These are phyloP conservation scores for Alnus rubra DNA, from an alignment of 306 rosid genomes.

Conservation along the genomic window DNA sequence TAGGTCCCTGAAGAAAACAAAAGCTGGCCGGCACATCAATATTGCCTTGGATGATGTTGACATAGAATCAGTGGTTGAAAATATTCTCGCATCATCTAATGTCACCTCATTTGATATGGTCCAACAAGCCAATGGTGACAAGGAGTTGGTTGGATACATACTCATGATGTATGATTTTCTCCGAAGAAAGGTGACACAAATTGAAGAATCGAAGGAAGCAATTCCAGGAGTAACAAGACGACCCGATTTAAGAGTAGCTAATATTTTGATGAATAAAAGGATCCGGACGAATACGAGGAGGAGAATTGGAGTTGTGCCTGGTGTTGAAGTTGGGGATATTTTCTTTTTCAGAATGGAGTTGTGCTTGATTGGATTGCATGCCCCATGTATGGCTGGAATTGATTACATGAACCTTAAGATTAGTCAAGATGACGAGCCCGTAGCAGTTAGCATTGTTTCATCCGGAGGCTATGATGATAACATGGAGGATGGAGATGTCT, in stretches of 20 bases:
- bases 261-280: conserved; percentile 37
- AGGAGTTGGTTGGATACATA: too few relatives aligned
- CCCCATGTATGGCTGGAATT: conserved; percentile 65
- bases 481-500: conserved; percentile 64
- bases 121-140: too few relatives aligned
- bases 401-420: conserved; percentile 45
- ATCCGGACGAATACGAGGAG: conserved; percentile 52
- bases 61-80: too few relatives aligned
- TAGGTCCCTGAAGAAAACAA: too few relatives aligned
- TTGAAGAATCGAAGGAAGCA: conserved; percentile 38
- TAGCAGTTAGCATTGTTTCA: conserved; percentile 66
- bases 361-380: conserved; percentile 60
- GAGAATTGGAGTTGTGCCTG: conserved; percentile 57
- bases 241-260: conserved; percentile 54
- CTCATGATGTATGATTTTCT: too few relatives aligned
- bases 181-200: too few relatives aligned
- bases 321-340: conserved; percentile 64
- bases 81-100: too few relatives aligned
- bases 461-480: conserved; percentile 61
- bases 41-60: too few relatives aligned
- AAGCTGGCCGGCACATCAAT: too few relatives aligned
- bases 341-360: conserved; percentile 65
- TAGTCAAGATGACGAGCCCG: conserved; percentile 42
- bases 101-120: too few relatives aligned
- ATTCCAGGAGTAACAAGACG: conserved; percentile 31